Percentiles rank a stretch among this genome's conserved stretches.
These are phyloP conservation scores for Paramecium tetraurelia DNA, from an alignment of 73 alveolate species.

Conservation along the genomic window DNA sequence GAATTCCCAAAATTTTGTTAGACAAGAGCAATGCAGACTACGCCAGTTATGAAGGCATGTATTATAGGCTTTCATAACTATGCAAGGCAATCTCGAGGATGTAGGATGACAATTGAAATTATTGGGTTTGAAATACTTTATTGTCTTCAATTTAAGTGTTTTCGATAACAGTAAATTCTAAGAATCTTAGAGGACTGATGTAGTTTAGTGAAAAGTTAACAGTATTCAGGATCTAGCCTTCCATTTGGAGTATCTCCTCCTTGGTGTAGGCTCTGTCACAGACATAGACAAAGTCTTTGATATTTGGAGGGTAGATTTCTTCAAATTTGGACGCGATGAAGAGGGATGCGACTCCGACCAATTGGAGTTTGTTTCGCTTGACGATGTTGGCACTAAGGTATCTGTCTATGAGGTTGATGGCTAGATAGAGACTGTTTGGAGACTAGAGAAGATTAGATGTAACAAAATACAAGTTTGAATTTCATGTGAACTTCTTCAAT, in stretches of 20 bases:
- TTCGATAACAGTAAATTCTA: conserved; percentile 62
- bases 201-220: conserved; percentile 82
- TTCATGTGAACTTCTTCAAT: conserved; percentile 91
- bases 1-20: not conserved
- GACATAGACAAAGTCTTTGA: conserved; percentile 88
- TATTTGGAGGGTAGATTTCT: conserved; percentile 95
- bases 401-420: conserved; percentile 90
- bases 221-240: conserved; percentile 71
- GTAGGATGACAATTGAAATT: conserved; percentile 3
- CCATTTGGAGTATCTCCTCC: conserved; percentile 85
- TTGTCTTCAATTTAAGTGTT: not conserved
- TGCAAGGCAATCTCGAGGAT: conserved; percentile 2
- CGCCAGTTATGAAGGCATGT: not conserved
- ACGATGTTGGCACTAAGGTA: conserved; percentile 69
- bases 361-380: conserved; percentile 72
- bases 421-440: conserved; percentile 84
- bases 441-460: not conserved
- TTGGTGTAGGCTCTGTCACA: conserved; percentile 90
- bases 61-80: not conserved
- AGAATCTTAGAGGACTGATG: conserved; percentile 83
- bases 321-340: conserved; percentile 94
- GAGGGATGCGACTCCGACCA: conserved; percentile 90
- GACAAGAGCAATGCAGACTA: not conserved
- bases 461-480: conserved; percentile 78
- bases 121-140: not conserved